Percentiles rank a stretch among this genome's conserved stretches.
These are phyloP conservation scores for Canavalia gladiata DNA, from an alignment of 306 rosid species.

Conservation along the genomic window DNA sequence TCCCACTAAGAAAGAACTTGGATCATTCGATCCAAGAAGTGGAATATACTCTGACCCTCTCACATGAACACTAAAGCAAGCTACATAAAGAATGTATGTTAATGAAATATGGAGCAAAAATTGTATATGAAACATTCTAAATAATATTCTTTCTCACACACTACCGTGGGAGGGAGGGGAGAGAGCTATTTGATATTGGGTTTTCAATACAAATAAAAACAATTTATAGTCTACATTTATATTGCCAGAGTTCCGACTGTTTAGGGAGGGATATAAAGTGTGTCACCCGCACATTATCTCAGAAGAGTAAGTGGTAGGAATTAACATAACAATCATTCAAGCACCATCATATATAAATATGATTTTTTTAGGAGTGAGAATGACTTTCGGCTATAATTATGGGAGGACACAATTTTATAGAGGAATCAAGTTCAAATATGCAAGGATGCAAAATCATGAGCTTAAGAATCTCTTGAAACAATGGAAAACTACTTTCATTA, in stretches of 20 bases:
- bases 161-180: neutral
- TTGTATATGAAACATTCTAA: neutral
- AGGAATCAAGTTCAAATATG: neutral
- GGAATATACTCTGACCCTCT: conserved; percentile 96
- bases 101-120: conserved; percentile 16
- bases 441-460: conserved; percentile 16
- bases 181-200: neutral
- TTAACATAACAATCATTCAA: conserved; percentile 18
- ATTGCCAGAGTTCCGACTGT: neutral
- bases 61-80: conserved; percentile 94
- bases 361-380: conserved; percentile 6
- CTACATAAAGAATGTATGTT: conserved; percentile 56
- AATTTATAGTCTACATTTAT: conserved; percentile 7
- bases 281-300: neutral
- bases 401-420: neutral
- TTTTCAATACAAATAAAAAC: conserved; percentile 26
- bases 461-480: neutral
- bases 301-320: neutral
- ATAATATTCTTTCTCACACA: neutral
- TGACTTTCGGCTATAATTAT: neutral
- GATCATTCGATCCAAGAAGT: conserved; percentile 75
- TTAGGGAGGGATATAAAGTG: neutral
- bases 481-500: conserved; percentile 37
- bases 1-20: conserved; percentile 77
- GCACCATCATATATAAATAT: neutral